Base-by-base conservation (phyloP, 2,329 filamentous ascomycete genomes). In the Periconia digitata region DNA sequence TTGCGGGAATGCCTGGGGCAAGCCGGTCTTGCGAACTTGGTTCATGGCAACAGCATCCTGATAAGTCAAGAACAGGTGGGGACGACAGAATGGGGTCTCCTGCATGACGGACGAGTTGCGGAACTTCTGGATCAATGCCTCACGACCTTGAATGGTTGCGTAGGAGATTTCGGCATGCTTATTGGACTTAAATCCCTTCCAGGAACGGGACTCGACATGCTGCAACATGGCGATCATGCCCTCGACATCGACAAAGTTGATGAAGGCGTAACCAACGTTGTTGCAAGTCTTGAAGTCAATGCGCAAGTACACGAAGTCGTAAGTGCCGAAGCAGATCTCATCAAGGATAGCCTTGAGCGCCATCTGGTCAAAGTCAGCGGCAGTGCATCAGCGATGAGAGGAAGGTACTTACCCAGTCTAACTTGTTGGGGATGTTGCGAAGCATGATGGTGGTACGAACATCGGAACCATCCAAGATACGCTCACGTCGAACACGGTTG, bases 101-200 rank as follows among this genome's bases (percentile, higher is more conserved):
- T 92, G 78, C 90, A 97, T 96, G 23, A 99, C 91, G 0, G 90
- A 92, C 34, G 90, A 96, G 75, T 99, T 99, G 29, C 94, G 86
- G 66, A 99, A 99, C 67, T 97, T 96, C 69, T 95, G 89, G 6
- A 96, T 84, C 0, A 97, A 79, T 55, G 90, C 92, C 64, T 96
- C 91, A 54, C 87, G 87, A 39, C 94, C 94, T 75, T 99, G 94
- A 50, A 96, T 92, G 12, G 92, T 96, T n/a, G 94, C 94, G 70
- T 97, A 99, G 0, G 92, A 96, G 38, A 97, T 84, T 69, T 95
- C 90, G 0, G 90, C 89, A 41, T 90, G 79, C 71, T 96, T 96
- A 72, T 90, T 84, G 32, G 86, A 90, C 63, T 87, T 87, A 74
- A 89, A 92, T 56, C 86, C 87, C 58, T 87, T 86, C 90, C 87